phyloP scores from a whole-genome alignment of 331 rosid species.

The Saraca asoca region DNA sequence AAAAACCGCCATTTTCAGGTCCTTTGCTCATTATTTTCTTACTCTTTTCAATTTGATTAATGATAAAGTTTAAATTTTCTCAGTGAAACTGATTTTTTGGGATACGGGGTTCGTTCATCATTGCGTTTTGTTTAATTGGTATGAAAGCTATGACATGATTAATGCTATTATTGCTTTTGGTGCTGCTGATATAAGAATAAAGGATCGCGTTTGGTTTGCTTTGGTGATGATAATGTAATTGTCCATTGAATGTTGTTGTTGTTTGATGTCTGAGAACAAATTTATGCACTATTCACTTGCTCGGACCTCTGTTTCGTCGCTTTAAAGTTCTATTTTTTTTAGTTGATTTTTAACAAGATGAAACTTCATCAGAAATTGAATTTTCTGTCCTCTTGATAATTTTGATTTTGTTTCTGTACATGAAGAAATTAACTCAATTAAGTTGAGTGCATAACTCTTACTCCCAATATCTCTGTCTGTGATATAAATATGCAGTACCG shows the following conservation, averaged over 20 bases:
- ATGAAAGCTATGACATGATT: constrained; percentile 1
- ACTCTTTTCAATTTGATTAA: not conserved
- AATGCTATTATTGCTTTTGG: not conserved
- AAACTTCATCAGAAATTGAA: not conserved
- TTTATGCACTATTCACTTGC: not conserved
- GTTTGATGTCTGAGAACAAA: not conserved
- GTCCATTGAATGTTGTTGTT: not conserved
- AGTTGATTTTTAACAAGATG: not conserved
- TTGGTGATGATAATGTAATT: not conserved
- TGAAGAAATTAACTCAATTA: not conserved
- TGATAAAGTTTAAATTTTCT: not conserved
- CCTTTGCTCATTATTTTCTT: not conserved
- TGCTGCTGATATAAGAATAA: not conserved
- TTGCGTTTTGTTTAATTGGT: constrained; percentile 20
- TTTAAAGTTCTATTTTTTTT: constrained; percentile 5
- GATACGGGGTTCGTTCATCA: not conserved
- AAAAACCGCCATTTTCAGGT: constrained; percentile 90
- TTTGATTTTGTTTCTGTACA: not conserved
- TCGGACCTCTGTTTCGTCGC: constrained; percentile 10
- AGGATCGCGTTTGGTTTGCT: not conserved
- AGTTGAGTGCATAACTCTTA: not conserved
- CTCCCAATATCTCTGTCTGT: not conserved
- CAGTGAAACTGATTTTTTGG: not conserved
- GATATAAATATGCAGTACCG: not conserved
- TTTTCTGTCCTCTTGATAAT: not conserved